Conservation (phyloP, 495 filamentous ascomycete species). For the Oidiodendron maius region DNA sequence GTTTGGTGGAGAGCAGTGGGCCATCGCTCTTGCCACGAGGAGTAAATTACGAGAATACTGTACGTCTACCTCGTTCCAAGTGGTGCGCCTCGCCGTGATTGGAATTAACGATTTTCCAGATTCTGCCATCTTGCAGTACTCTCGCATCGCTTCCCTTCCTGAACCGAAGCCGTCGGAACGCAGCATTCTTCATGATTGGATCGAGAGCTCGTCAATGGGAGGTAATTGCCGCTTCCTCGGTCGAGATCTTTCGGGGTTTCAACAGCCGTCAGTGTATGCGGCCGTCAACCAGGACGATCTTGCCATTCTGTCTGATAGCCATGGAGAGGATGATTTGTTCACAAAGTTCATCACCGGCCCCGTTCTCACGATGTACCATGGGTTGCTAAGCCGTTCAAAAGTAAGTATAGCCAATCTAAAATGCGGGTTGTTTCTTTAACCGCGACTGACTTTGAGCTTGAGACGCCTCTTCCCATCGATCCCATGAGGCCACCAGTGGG, state of each 20-base stretch:
- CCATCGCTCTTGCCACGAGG: constrained; percentile 2
- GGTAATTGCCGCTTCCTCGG: constrained; percentile 5
- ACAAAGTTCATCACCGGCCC: constrained; percentile 3
- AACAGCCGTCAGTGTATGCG: constrained; percentile 7
- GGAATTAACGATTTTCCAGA: not conserved
- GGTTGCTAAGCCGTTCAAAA: not conserved
- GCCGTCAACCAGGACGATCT: constrained; percentile 1
- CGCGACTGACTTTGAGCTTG: not conserved
- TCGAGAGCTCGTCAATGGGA: not conserved
- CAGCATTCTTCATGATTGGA: constrained; percentile 3
- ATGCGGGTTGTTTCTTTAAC: not conserved
- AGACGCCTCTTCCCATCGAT: constrained; percentile 4
- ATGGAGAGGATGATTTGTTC: constrained; percentile 9
- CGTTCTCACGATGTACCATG: constrained; percentile 2
- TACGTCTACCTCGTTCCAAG: not conserved
- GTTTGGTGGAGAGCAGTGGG: constrained; percentile 8
- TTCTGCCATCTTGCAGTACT: constrained; percentile 6
- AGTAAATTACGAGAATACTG: constrained; percentile 8
- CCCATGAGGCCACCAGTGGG: not conserved
- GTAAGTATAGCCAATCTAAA: not conserved
- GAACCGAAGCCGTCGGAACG: constrained; percentile 5
- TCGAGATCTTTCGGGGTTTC: constrained; percentile 3
- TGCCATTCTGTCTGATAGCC: constrained; percentile 1
- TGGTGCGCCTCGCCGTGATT: not conserved
- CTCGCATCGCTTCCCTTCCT: constrained; percentile 1